Conservation (phyloP, 805 yeast species). For the Pichia insulana region DNA sequence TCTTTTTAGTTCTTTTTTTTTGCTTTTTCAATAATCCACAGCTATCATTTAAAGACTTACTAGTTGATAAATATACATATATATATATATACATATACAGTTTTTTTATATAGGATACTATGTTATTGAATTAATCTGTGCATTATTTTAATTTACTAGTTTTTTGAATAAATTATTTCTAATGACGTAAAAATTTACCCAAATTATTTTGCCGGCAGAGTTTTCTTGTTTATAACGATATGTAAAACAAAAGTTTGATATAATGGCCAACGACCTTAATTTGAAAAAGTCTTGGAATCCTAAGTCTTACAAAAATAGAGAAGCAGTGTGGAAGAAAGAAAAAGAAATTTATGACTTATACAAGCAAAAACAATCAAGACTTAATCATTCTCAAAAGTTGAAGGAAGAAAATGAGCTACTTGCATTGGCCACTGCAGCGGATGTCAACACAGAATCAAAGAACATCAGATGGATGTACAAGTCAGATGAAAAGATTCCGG, state of each 20-base stretch:
- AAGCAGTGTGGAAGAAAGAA: conserved; percentile 76
- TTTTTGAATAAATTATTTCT: too few species aligned
- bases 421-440: conserved; percentile 24
- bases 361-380: conserved; percentile 51
- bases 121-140: too few species aligned
- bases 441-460: conserved; percentile 25
- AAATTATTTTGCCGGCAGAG: too few species aligned
- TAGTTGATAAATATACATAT: too few species aligned
- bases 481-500: conserved; percentile 27
- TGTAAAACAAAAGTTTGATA: too few species aligned
- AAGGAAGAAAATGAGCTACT: conserved; percentile 48
- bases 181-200: too few species aligned
- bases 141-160: too few species aligned
- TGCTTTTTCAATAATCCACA: background rate
- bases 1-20: background rate
- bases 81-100: too few species aligned
- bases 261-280: conserved; percentile 68
- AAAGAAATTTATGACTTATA: conserved; percentile 69
- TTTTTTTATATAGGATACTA: too few species aligned
- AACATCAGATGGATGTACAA: conserved; percentile 83
- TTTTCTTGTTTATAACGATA: too few species aligned
- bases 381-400: conserved; percentile 55
- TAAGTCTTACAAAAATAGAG: conserved; percentile 72
- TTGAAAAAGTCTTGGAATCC: conserved; percentile 97
- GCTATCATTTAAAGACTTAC: background rate